These are phyloP conservation scores for Sporisorium graminicola DNA, from an alignment of 1,284 basidiomycete species.

Conservation along the genomic window DNA sequence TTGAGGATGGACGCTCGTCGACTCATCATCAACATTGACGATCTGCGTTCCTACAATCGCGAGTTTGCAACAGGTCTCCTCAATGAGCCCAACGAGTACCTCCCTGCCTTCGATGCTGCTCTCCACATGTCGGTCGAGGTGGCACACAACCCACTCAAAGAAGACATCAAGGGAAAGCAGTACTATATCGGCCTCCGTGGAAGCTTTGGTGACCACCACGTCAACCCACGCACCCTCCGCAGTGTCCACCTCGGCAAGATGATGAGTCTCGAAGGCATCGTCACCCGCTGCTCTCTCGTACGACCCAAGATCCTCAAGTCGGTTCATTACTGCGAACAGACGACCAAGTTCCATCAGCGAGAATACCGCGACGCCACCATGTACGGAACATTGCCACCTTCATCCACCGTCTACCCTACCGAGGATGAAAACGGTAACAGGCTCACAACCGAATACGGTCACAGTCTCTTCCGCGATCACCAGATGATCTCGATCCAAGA, in stretches of 20 bases:
- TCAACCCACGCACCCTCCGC: conserved; percentile 91
- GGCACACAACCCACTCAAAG: conserved; percentile 83
- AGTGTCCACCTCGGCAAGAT: conserved; percentile 92
- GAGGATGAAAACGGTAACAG: conserved; percentile 89
- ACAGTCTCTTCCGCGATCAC: conserved; percentile 93
- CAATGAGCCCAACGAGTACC: conserved; percentile 86
- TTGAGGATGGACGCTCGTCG: conserved; percentile 85
- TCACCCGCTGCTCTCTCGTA: conserved; percentile 95
- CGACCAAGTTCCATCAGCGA: conserved; percentile 84
- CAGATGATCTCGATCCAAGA: conserved; percentile 98
- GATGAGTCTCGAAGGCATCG: conserved; percentile 97
- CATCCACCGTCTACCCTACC: conserved; percentile 77
- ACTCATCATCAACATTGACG: conserved; percentile 95
- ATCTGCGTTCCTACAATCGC: conserved; percentile 92
- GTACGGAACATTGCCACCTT: conserved; percentile 76
- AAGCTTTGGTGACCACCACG: conserved; percentile 98
- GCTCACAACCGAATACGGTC: conserved; percentile 92
- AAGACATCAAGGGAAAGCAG: conserved; percentile 80
- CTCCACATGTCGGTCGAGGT: conserved; percentile 81
- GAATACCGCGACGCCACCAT: conserved; percentile 95
- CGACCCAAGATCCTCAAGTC: conserved; percentile 98
- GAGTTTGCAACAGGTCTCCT: conserved; percentile 75
- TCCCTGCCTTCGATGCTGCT: conserved; percentile 93
- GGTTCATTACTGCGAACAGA: conserved; percentile 92
- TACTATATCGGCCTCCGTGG: conserved; percentile 90